These are phyloP conservation scores for Platanthera guangdongensis DNA, from an alignment of 106 monocot species.

Conservation along the genomic window DNA sequence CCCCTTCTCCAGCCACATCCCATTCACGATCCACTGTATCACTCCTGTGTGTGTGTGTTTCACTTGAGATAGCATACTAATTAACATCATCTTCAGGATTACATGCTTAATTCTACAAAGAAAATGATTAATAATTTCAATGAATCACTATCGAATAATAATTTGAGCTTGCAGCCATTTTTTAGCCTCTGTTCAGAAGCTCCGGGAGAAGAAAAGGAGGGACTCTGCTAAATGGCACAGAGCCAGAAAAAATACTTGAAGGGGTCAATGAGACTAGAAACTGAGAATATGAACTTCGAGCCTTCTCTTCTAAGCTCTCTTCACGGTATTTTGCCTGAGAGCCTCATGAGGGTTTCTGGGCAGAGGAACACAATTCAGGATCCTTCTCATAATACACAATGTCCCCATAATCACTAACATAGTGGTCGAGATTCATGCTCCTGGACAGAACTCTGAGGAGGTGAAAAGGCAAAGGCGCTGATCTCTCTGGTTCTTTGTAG, in stretches of 20 bases:
- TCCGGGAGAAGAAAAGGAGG: neutral
- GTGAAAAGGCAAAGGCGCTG: constrained; percentile 62
- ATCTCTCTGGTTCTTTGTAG: constrained; percentile 79
- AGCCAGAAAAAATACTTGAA: neutral
- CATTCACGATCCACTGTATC: too few species aligned
- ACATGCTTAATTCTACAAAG: neutral
- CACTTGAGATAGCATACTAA: too few species aligned
- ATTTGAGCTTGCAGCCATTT: neutral
- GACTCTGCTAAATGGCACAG: neutral
- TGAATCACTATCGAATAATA: neutral
- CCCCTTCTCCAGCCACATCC: too few species aligned
- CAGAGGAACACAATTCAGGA: constrained; percentile 12
- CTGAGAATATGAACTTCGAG: neutral
- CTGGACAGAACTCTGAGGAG: constrained; percentile 42
- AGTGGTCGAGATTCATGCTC: constrained; percentile 68
- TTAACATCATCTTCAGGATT: neutral
- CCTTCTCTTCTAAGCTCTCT: neutral
- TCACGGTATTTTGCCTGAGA: neutral
- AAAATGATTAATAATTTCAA: neutral
- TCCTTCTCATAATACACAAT: constrained; percentile 77
- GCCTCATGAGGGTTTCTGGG: neutral
- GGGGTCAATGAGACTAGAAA: neutral
- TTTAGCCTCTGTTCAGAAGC: neutral
- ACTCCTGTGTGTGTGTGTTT: too few species aligned
- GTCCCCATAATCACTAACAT: constrained; percentile 66